Base-by-base conservation (phyloP, 176 grass and related monocot species). In the Bolboschoenus planiculmis region DNA sequence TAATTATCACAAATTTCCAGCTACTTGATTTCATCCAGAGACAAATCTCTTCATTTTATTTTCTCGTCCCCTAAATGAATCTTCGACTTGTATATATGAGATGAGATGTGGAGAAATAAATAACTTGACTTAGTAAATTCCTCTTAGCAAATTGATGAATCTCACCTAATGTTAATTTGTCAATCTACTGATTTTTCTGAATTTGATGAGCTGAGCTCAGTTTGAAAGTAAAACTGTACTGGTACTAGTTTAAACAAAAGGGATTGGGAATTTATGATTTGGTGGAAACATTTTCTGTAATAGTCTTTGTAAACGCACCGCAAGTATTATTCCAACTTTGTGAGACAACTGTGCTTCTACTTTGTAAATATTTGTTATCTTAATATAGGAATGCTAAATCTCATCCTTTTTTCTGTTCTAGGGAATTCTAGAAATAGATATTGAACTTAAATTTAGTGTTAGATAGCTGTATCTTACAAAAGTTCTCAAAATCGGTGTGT, bases 1-100 rank as follows among this genome's bases (percentile, higher is more conserved):
- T 53, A 4, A 36, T 87, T 85, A 43, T 56, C 85, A 66, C 42
- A 76, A 81, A 85, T 83, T 67, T 85, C n/a, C n/a, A n/a, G n/a
- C 59, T 61, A 80, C 39, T 75, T 33, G 48, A 36, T 58, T 59
- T 58, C 47, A 58, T 80, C 55, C 53, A 57, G 77, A 80, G 50
- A 21, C 47, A 23, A 80, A 70, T 77, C 24, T 61, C 23, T 60
- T 29, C 4, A n/a, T 35, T 64, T 48, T 23, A 10, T 81, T 8
- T 20, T 65, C 59, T 29, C 8, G n/a, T n/a, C 72, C 42, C 35
- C 11, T n/a, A n/a, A 62, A 35, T 82, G 46, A 82, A 82, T 29
- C 56, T 66, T 65, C 23, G 15, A 82, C 59, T 64, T 43, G 53
- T 40, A 58, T 51, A 13, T 51, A 16, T 53, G 14, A 53, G 50